Conservation (phyloP, 768 basidiomycete genomes). For the Chiua virens region DNA sequence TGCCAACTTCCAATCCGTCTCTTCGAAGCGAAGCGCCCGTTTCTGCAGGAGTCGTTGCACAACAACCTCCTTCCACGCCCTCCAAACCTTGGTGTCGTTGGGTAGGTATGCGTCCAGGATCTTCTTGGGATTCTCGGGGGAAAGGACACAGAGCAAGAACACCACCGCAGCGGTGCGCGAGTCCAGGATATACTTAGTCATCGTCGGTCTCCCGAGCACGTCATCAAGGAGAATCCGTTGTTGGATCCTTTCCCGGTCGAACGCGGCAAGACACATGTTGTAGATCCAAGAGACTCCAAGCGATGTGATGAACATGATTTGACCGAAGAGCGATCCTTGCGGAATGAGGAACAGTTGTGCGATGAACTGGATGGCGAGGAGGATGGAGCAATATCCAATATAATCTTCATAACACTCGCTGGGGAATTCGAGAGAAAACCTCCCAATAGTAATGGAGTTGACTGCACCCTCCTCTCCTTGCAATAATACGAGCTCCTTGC, state of each 20-base stretch:
- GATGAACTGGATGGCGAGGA: constrained; percentile 35
- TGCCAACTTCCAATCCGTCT: constrained; percentile 21
- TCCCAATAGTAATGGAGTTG: constrained; percentile 32
- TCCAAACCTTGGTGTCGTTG: constrained; percentile 32
- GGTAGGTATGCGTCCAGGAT: constrained; percentile 26
- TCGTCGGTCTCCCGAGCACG: constrained; percentile 19
- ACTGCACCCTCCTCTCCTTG: constrained; percentile 31
- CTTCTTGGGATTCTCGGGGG: constrained; percentile 16
- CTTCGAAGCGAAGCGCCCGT: constrained; percentile 22
- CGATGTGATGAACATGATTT: constrained; percentile 34
- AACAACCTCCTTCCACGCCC: constrained; percentile 21
- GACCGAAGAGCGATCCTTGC: constrained; percentile 33
- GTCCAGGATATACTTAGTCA: constrained; percentile 26
- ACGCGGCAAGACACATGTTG: constrained; percentile 33
- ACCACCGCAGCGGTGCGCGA: constrained; percentile 28
- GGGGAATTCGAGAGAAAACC: constrained; percentile 27
- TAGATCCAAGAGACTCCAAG: constrained; percentile 36
- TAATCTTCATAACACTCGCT: constrained; percentile 24
- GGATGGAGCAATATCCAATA: constrained; percentile 31
- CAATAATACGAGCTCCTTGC: constrained; percentile 29
- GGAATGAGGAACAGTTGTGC: constrained; percentile 36
- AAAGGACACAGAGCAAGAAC: constrained; percentile 22
- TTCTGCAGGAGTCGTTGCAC: constrained; percentile 12
- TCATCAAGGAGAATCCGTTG: constrained; percentile 20
- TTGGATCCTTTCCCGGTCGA: constrained; percentile 37